Conservation (phyloP, 2,329 filamentous ascomycete species). For the Stagonosporopsis chrysanthemi region DNA sequence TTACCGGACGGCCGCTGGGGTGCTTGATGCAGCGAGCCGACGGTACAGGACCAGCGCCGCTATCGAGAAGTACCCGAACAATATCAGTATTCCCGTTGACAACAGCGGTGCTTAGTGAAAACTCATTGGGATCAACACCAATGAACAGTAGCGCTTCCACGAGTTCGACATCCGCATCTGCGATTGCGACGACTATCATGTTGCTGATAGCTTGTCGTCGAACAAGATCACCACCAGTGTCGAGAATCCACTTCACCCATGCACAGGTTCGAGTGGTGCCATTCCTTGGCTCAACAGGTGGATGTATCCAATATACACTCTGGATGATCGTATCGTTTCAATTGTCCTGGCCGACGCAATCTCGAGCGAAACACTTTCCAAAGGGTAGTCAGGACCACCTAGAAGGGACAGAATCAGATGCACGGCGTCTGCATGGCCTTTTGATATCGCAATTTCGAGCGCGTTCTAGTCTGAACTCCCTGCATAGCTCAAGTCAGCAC, state of each 20-base stretch:
- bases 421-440: conserved; percentile 18
- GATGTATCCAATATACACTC: conserved; percentile 23
- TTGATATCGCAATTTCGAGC: conserved; percentile 24
- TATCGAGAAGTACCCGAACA: conserved; percentile 23
- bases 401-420: conserved; percentile 25
- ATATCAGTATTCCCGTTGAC: conserved; percentile 20
- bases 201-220: conserved; percentile 20
- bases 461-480: neutral
- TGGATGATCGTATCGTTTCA: conserved; percentile 20
- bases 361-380: conserved; percentile 28
- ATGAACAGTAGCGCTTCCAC: conserved; percentile 21
- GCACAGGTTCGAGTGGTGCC: neutral
- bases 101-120: conserved; percentile 25
- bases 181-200: conserved; percentile 25
- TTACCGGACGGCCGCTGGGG: neutral
- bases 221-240: conserved; percentile 29
- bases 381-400: conserved; percentile 27
- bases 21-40: neutral
- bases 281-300: conserved; percentile 5
- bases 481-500: conserved; percentile 16
- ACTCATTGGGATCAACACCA: conserved; percentile 24
- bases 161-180: conserved; percentile 17
- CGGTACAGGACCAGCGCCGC: conserved; percentile 26
- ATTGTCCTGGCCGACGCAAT: conserved; percentile 26
- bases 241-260: conserved; percentile 34